phyloP scores from a whole-genome alignment of 805 yeast species.

The Zygotorulaspora florentina region DNA sequence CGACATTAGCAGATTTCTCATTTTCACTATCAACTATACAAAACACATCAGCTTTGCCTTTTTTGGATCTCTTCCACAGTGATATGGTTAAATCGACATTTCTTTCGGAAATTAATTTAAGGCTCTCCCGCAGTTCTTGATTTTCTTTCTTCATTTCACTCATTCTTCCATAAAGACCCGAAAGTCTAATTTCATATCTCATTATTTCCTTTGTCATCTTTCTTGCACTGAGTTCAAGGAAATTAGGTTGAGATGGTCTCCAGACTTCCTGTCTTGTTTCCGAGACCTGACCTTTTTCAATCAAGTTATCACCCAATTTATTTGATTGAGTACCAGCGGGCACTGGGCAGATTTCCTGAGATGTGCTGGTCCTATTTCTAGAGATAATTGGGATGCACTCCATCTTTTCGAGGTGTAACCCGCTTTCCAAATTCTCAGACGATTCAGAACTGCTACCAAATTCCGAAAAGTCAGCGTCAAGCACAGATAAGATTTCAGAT shows the following conservation, averaged over 20 bases:
- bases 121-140: conserved; percentile 8
- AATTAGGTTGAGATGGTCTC: not conserved
- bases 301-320: too few species aligned
- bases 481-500: too few species aligned
- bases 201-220: conserved; percentile 20
- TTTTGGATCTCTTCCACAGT: not conserved
- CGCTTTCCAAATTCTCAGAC: too few species aligned
- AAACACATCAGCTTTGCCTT: not conserved
- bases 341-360: too few species aligned
- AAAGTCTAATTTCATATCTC: conserved; percentile 20
- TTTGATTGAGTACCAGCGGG: too few species aligned
- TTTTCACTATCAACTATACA: not conserved
- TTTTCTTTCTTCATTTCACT: conserved; percentile 8
- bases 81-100: not conserved
- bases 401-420: too few species aligned
- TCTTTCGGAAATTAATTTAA: not conserved
- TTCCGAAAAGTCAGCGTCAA: too few species aligned
- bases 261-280: too few species aligned
- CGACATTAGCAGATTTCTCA: not conserved
- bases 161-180: conserved; percentile 18
- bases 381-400: too few species aligned
- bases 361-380: too few species aligned
- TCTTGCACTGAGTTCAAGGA: not conserved
- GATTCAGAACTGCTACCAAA: too few species aligned
- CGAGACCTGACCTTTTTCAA: too few species aligned